Evolutionary conservation across 169 alveolate genomes (phyloP).

Genomic region (Babesia bigemina): DNA sequence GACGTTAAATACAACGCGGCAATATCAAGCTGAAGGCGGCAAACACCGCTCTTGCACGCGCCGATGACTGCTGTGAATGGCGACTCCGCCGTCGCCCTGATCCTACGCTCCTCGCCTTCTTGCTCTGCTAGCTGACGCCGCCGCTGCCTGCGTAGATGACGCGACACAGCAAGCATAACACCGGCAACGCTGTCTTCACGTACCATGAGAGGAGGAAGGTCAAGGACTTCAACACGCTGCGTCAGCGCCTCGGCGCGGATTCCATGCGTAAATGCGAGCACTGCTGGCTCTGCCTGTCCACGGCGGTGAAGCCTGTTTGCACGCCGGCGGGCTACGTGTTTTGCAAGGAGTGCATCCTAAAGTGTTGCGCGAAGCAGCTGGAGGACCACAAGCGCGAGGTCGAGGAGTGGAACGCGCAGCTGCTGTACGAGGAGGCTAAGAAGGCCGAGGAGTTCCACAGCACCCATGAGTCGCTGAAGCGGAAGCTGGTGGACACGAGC

Average conservation of each 20-base stretch:
- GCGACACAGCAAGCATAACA: constrained; percentile 89
- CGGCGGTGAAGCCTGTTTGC: constrained; percentile 85
- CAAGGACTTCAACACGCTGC: constrained; percentile 84
- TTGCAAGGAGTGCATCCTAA: constrained; percentile 90
- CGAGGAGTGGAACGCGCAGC: constrained; percentile 55
- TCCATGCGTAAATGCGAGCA: constrained; percentile 88
- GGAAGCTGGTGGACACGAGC: constrained; percentile 36
- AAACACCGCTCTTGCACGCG: too few relatives aligned
- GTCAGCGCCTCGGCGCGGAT: constrained; percentile 88
- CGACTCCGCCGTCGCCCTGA: too few relatives aligned
- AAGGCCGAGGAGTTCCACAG: constrained; percentile 47
- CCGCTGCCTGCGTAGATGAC: constrained; percentile 72
- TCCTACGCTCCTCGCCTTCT: too few relatives aligned
- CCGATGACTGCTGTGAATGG: too few relatives aligned
- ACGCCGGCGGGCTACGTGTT: constrained; percentile 91
- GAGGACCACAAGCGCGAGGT: constrained; percentile 64
- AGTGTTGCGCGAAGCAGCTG: constrained; percentile 86
- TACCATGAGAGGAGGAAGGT: constrained; percentile 88
- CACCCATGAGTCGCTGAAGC: constrained; percentile 53
- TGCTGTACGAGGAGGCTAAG: constrained; percentile 28
- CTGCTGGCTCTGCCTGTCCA: constrained; percentile 90
- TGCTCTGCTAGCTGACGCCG: too few relatives aligned
- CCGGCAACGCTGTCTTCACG: constrained; percentile 88
- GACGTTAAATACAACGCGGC: too few relatives aligned
- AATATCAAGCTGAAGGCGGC: too few relatives aligned